phyloP scores from a whole-genome alignment of 75 land plant species.

The Cryptomeria japonica region DNA sequence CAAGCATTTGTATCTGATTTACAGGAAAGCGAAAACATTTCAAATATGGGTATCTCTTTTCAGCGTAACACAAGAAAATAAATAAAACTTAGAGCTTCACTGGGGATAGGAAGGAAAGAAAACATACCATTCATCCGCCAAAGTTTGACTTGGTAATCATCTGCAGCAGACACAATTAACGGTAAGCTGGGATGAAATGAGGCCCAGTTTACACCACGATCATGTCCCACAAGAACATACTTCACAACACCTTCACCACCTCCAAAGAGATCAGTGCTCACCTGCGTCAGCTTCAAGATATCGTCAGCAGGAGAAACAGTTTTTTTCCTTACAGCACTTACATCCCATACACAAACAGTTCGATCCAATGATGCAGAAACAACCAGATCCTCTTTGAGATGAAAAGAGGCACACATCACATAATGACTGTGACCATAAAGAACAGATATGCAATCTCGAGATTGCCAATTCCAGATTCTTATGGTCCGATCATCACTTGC shows the following conservation, averaged over 20 bases:
- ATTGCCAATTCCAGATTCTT: conserved; percentile 84
- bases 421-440: conserved; percentile 77
- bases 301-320: conserved; percentile 52
- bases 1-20: conserved; percentile 76
- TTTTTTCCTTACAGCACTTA: conserved; percentile 67
- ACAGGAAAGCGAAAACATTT: neutral
- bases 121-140: conserved; percentile 80
- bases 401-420: conserved; percentile 86
- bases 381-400: conserved; percentile 68
- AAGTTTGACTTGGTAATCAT: conserved; percentile 80
- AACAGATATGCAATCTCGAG: conserved; percentile 68
- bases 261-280: conserved; percentile 75
- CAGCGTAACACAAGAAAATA: neutral
- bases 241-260: conserved; percentile 80
- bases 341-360: conserved; percentile 73
- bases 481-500: conserved; percentile 87
- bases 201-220: conserved; percentile 81
- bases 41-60: neutral
- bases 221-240: conserved; percentile 45
- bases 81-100: neutral
- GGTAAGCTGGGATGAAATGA: conserved; percentile 79
- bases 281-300: no score
- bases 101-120: neutral
- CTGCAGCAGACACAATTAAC: conserved; percentile 77
- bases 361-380: conserved; percentile 69